These are phyloP conservation scores for Camellia japonica DNA, from an alignment of 148 eudicot genomes.

Conservation along the genomic window DNA sequence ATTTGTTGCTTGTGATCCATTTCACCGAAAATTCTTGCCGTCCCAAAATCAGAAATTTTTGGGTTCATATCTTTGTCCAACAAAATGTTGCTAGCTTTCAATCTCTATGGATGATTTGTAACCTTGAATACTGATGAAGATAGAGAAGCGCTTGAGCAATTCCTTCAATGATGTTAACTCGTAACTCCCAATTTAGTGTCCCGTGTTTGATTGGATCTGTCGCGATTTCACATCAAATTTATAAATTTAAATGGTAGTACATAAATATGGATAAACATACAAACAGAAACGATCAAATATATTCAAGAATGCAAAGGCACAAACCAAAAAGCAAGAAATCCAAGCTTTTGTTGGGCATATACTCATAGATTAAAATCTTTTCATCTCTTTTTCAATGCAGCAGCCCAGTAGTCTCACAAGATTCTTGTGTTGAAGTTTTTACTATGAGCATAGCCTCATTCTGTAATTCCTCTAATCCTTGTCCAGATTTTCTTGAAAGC, in stretches of 20 bases:
- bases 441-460: conserved; percentile 4
- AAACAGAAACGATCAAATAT: background rate
- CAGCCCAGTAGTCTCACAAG: conserved; percentile 9
- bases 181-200: background rate
- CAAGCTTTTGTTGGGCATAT: conserved; percentile 14
- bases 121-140: conserved; percentile 34
- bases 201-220: background rate
- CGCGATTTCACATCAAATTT: no score
- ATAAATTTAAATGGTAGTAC: background rate
- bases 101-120: conserved; percentile 32
- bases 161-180: background rate
- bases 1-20: conserved; percentile 15
- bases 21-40: conserved; percentile 27
- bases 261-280: background rate
- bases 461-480: conserved; percentile 8
- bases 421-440: conserved; percentile 11
- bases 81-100: conserved; percentile 33
- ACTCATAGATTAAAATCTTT: conserved; percentile 8
- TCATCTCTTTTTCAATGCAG: conserved; percentile 5
- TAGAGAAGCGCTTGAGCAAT: conserved; percentile 17
- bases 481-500: background rate
- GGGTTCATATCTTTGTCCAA: conserved; percentile 25
- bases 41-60: conserved; percentile 33
- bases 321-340: conserved; percentile 7
- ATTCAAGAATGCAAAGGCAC: background rate